Evolutionary conservation across 306 rosid genomes (phyloP).

Genomic region (Hylodesmum podocarpum): DNA sequence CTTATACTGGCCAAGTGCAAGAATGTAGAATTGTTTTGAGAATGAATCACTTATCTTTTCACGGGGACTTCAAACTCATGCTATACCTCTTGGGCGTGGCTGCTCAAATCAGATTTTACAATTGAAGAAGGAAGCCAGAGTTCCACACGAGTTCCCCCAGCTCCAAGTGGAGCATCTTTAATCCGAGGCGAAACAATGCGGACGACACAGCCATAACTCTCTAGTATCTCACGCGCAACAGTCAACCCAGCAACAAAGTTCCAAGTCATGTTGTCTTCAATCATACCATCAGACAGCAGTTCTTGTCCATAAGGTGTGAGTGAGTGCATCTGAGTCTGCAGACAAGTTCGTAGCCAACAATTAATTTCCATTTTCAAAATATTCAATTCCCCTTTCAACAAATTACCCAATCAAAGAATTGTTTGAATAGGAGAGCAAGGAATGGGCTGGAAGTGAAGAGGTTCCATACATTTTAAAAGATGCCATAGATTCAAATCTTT

Average conservation of each 20-base stretch:
- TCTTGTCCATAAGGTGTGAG: slow-evolving; percentile 83
- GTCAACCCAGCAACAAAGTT: slow-evolving; percentile 91
- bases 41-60: slow-evolving; percentile 20
- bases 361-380: slow-evolving; percentile 27
- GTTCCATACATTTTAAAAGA: slow-evolving; percentile 2
- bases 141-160: slow-evolving; percentile 93
- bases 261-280: slow-evolving; percentile 98
- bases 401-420: slow-evolving; percentile 1
- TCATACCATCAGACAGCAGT: slow-evolving; percentile 62
- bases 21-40: not conserved
- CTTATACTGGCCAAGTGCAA: slow-evolving; percentile 10
- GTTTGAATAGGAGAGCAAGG: slow-evolving; percentile 1
- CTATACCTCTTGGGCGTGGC: slow-evolving; percentile 46
- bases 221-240: slow-evolving; percentile 93
- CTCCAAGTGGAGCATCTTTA: slow-evolving; percentile 78
- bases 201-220: slow-evolving; percentile 87
- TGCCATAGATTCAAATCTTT: not conserved
- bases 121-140: slow-evolving; percentile 81
- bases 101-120: slow-evolving; percentile 45
- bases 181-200: slow-evolving; percentile 85
- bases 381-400: not conserved
- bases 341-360: slow-evolving; percentile 34
- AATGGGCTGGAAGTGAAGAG: not conserved
- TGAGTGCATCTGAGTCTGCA: slow-evolving; percentile 91
- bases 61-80: slow-evolving; percentile 8